phyloP scores from a whole-genome alignment of 2,329 filamentous ascomycete species.

The Stagonosporopsis vannaccii region DNA sequence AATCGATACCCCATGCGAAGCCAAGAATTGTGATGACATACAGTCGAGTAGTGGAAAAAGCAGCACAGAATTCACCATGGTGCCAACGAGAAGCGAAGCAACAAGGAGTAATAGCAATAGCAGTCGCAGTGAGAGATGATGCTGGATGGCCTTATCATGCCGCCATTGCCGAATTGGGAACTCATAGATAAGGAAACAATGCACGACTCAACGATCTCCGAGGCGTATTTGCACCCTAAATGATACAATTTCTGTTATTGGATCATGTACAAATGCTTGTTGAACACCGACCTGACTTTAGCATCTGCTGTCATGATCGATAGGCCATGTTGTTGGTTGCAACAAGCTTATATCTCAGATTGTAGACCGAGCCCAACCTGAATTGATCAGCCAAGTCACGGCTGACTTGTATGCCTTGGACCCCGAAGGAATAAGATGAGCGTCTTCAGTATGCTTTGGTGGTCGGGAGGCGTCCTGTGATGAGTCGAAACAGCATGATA shows the following conservation, averaged over 20 bases:
- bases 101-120: conserved; percentile 19
- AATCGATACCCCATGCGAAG: conserved; percentile 13
- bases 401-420: not conserved
- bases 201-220: conserved; percentile 9
- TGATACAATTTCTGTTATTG: not conserved
- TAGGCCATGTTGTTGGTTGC: not conserved
- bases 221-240: not conserved
- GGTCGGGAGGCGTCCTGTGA: not conserved
- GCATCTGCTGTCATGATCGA: not conserved
- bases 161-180: conserved; percentile 5
- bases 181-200: conserved; percentile 16
- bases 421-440: not conserved
- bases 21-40: conserved; percentile 16
- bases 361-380: not conserved
- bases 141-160: conserved; percentile 2
- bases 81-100: conserved; percentile 25
- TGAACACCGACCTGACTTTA: not conserved
- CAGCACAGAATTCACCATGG: conserved; percentile 31
- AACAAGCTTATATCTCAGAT: not conserved
- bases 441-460: not conserved
- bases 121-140: conserved; percentile 3
- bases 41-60: conserved; percentile 24
- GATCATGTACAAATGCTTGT: not conserved
- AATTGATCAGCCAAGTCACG: too few relatives aligned
- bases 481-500: too few relatives aligned